These are phyloP conservation scores for Shiraia bambusicola DNA, from an alignment of 2,329 filamentous ascomycete genomes.

Conservation along the genomic window DNA sequence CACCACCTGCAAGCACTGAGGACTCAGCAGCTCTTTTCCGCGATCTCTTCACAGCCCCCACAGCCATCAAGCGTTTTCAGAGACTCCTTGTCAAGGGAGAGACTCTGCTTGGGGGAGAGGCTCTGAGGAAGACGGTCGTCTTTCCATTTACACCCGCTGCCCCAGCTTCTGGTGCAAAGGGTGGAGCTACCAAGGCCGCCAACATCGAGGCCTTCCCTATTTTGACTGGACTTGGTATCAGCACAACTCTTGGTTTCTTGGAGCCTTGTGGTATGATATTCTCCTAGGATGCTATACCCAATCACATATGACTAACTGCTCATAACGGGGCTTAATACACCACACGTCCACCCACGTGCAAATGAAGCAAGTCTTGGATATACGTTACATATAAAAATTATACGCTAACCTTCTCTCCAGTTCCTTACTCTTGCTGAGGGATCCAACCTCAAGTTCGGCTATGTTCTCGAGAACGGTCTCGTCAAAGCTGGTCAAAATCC, in stretches of 20 bases:
- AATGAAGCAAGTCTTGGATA: slow-evolving; percentile 33
- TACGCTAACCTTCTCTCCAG: background rate
- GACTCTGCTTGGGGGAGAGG: slow-evolving; percentile 33
- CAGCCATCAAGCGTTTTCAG: slow-evolving; percentile 44
- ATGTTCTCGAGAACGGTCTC: slow-evolving; percentile 51
- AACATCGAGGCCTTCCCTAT: slow-evolving; percentile 46
- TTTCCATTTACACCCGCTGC: slow-evolving; percentile 59
- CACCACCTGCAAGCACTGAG: slow-evolving; percentile 15
- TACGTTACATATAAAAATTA: no score
- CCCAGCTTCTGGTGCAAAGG: slow-evolving; percentile 57
- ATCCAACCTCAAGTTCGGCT: slow-evolving; percentile 46
- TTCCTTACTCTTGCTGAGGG: slow-evolving; percentile 50
- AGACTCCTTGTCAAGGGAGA: slow-evolving; percentile 36
- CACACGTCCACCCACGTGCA: slow-evolving; percentile 52
- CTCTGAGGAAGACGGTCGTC: slow-evolving; percentile 53
- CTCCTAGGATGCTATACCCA: no score
- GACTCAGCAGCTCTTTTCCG: slow-evolving; percentile 30
- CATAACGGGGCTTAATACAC: slow-evolving; percentile 43
- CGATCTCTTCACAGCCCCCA: slow-evolving; percentile 36
- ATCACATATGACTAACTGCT: no score
- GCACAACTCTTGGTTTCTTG: slow-evolving; percentile 44
- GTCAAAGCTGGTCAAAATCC: slow-evolving; percentile 33
- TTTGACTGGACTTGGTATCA: slow-evolving; percentile 43
- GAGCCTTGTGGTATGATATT: slow-evolving; percentile 43
- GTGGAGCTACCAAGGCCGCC: slow-evolving; percentile 31